Base-by-base conservation (phyloP, 768 basidiomycete species). In the Podaxis sp. region DNA sequence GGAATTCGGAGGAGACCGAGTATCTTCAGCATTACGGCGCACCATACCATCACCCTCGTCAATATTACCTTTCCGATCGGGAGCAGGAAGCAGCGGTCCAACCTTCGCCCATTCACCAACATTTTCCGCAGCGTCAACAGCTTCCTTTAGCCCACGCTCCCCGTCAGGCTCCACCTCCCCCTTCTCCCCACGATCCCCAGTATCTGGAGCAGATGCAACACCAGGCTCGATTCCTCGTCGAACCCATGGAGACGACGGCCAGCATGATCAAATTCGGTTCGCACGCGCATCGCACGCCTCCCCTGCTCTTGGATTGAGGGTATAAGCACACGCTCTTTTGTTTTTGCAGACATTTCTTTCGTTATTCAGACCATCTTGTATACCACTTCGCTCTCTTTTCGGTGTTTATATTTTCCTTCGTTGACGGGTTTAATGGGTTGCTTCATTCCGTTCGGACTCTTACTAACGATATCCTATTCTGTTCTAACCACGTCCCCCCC, bases 291-390 rank as follows among this genome's bases (percentile, higher is more conserved):
- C 80, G 65, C 79, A 81, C 79, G 55, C 82, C 76, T 33, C 80
- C 75, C 69, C 78, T 78, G 73, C 76, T 67, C 70, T 80, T 77
- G 81, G 81, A 79, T 79, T 83, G 80, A 82, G 78, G 66, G 81
- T 76, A 5, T 79, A 60, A 53, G 4, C 62, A 17, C 30, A 44
- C 42, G 3, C 22, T 33, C 28, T 19, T 49, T 19, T 22, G 5
- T 15, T 60, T 30, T 7, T 59, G 17, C 30, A 15, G 28, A 57
- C 40, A 4, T 49, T 13, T 9, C 46, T 26, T 49, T 38, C 22
- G 28, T 22, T 59, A 51, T 33, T 22, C 26, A 48, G 57, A 59
- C 57, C 12, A 19, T 19, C n/a, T 60, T 60, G 59, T 60, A 52
- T 60, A 60, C 40, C 51, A 52, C 36, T 17, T 56, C 54, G 54